Evolutionary conservation across 805 yeast genomes (phyloP).

Genomic region (Schizosaccharomyces lindneri): DNA sequence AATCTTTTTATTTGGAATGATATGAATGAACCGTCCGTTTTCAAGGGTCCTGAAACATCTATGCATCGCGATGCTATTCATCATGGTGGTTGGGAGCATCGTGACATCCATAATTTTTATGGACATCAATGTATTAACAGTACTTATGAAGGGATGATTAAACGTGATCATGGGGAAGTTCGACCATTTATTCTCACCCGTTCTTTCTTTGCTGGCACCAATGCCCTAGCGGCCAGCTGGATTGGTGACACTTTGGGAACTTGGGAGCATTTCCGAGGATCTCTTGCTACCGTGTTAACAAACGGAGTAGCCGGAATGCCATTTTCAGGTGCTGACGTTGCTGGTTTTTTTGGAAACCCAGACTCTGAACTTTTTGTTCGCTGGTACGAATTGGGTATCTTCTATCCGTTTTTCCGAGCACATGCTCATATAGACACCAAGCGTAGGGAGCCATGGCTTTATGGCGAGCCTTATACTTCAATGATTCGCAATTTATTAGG

Average conservation of each 20-base stretch:
- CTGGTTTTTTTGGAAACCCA: constrained; percentile 89
- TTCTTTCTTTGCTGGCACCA: constrained; percentile 76
- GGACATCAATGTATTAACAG: constrained; percentile 64
- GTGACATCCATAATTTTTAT: constrained; percentile 70
- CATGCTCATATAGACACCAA: constrained; percentile 89
- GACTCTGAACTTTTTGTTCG: constrained; percentile 52
- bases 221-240: constrained; percentile 83
- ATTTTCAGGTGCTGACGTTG: constrained; percentile 88
- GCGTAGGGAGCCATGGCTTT: constrained; percentile 80
- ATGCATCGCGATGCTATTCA: constrained; percentile 66
- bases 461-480: constrained; percentile 47
- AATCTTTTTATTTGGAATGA: constrained; percentile 87
- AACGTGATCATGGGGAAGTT: constrained; percentile 18
- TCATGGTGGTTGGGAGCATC: constrained; percentile 61
- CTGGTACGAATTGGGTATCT: constrained; percentile 90
- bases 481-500: constrained; percentile 44
- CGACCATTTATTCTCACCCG: constrained; percentile 80
- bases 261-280: constrained; percentile 64
- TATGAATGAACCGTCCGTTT: constrained; percentile 93
- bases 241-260: constrained; percentile 88
- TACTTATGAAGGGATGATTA: constrained; percentile 39
- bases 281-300: constrained; percentile 73
- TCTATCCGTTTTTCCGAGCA: constrained; percentile 90
- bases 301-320: constrained; percentile 69
- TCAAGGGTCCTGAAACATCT: constrained; percentile 82